Conservation (phyloP, 345 rosid species). For the Hirschfeldia incana region DNA sequence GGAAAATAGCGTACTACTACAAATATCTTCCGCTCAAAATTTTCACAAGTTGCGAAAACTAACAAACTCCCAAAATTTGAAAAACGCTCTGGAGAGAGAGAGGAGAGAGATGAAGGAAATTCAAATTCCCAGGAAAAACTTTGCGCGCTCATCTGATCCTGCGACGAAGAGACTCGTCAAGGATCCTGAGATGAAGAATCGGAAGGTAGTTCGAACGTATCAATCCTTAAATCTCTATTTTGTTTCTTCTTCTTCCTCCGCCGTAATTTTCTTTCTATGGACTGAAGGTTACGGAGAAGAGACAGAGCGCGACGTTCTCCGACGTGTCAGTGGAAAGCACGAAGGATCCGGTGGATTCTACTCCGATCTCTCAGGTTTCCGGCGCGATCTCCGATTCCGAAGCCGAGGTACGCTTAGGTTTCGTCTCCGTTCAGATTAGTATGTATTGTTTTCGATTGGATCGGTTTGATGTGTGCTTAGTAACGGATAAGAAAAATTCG, state of each 20-base stretch:
- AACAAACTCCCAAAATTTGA: neutral
- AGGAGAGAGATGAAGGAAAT: conserved; percentile 37
- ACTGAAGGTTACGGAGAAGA: conserved; percentile 36
- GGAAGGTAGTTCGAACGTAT: conserved; percentile 24
- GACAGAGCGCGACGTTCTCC: conserved; percentile 33
- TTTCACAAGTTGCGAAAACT: conserved; percentile 14
- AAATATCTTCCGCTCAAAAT: conserved; percentile 1
- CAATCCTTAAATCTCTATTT: neutral
- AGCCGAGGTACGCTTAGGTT: conserved; percentile 34
- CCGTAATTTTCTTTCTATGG: conserved; percentile 9
- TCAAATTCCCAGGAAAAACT: conserved; percentile 38
- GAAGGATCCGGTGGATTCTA: conserved; percentile 22
- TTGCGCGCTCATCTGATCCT: conserved; percentile 35
- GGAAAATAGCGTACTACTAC: conserved; percentile 2
- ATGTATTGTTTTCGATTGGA: neutral
- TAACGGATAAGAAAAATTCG: neutral
- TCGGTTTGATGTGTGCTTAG: neutral
- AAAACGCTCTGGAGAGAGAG: conserved; percentile 11
- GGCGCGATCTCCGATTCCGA: conserved; percentile 34
- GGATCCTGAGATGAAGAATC: conserved; percentile 36
- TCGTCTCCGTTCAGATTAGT: conserved; percentile 13
- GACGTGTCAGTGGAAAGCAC: conserved; percentile 26
- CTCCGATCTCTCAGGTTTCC: conserved; percentile 28
- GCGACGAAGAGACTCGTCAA: conserved; percentile 23
- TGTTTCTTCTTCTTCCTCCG: neutral